phyloP scores from a whole-genome alignment of 2,329 filamentous ascomycete species.

The Colletotrichum sojae region DNA sequence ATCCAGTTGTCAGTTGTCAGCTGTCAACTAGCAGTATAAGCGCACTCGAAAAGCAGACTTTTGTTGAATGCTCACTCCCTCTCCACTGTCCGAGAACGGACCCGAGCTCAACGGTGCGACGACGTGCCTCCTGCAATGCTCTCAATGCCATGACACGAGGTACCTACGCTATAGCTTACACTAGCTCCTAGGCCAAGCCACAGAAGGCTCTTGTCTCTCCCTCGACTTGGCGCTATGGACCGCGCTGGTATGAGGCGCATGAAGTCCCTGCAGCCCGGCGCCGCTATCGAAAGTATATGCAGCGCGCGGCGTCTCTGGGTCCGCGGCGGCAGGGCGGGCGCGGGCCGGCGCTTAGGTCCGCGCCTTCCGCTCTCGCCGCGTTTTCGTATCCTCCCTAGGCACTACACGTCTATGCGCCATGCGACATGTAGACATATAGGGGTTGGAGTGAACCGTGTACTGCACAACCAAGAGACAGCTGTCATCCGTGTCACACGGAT shows the following conservation, averaged over 20 bases:
- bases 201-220: not conserved
- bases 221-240: slow-evolving; percentile 13
- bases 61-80: not conserved
- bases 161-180: not conserved
- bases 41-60: not conserved
- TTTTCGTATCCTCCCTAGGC: slow-evolving; percentile 1
- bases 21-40: too few species aligned
- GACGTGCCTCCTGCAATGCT: not conserved
- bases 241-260: slow-evolving; percentile 5
- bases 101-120: not conserved
- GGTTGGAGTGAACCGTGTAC: too few species aligned
- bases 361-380: not conserved
- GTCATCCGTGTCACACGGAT: slow-evolving; percentile 15
- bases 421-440: not conserved
- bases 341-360: slow-evolving; percentile 22
- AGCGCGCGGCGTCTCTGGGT: not conserved
- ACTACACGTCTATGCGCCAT: too few species aligned
- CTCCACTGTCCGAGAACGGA: not conserved
- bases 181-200: not conserved
- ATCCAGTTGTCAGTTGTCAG: too few species aligned
- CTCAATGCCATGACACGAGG: slow-evolving; percentile 24
- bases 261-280: slow-evolving; percentile 12
- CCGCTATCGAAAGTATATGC: slow-evolving; percentile 22
- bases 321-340: slow-evolving; percentile 20
- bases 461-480: not conserved